These are phyloP conservation scores for Orbilia ellipsospora DNA, from an alignment of 2,329 filamentous ascomycete species.

Conservation along the genomic window DNA sequence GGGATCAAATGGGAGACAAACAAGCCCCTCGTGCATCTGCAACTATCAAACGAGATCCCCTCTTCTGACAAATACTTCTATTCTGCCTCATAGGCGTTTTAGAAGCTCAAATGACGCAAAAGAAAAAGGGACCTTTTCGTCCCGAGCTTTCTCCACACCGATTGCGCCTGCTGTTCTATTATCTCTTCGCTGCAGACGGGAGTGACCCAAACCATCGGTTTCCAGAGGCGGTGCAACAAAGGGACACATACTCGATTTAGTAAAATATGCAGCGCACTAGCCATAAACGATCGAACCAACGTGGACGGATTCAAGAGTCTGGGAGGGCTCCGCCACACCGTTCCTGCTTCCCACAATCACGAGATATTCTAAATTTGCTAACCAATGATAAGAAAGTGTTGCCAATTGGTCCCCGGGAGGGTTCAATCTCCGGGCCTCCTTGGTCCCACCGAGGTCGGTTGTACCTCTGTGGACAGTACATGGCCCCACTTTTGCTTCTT, in stretches of 20 bases:
- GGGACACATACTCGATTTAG: conserved; percentile 52
- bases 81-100: conserved; percentile 52
- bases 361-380: conserved; percentile 51
- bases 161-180: conserved; percentile 42
- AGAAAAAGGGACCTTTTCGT: conserved; percentile 1
- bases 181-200: conserved; percentile 50
- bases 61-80: conserved; percentile 43
- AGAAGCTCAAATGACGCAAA: conserved; percentile 42
- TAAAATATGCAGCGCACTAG: conserved; percentile 41
- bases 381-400: conserved; percentile 31
- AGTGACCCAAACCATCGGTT: conserved; percentile 48
- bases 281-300: conserved; percentile 30
- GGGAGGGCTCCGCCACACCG: conserved; percentile 51
- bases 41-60: conserved; percentile 13
- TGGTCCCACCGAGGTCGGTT: not conserved
- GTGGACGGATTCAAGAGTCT: conserved; percentile 21
- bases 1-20: conserved; percentile 37
- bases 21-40: conserved; percentile 30
- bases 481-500: conserved; percentile 21
- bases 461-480: not conserved
- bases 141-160: conserved; percentile 35
- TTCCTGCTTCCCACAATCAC: conserved; percentile 51
- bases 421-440: not conserved
- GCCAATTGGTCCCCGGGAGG: not conserved
- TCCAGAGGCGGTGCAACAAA: conserved; percentile 43